These are phyloP conservation scores for Solanum pimpinellifolium DNA, from an alignment of 257 asterid genomes.

Conservation along the genomic window DNA sequence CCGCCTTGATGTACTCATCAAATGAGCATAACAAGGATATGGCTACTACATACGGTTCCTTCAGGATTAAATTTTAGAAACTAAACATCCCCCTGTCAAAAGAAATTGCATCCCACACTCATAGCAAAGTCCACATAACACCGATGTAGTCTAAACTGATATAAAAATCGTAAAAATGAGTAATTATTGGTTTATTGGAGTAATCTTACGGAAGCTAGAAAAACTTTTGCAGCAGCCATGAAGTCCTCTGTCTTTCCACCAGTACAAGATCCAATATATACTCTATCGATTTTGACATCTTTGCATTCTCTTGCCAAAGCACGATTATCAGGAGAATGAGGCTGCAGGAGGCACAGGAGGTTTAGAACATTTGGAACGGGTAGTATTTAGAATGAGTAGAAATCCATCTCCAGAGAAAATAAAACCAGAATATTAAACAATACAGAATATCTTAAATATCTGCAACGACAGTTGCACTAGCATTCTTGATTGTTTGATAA, in stretches of 20 bases:
- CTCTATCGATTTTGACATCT: constrained; percentile 92
- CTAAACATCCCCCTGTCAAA: neutral
- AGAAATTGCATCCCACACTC: neutral
- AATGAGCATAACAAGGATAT: neutral
- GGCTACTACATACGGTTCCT: neutral
- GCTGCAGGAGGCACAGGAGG: constrained; percentile 32
- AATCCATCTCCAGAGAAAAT: neutral
- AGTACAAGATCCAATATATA: constrained; percentile 94
- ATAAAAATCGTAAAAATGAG: neutral
- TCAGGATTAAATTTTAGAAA: neutral
- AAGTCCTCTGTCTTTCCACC: constrained; percentile 99
- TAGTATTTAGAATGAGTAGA: neutral
- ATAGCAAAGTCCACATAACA: neutral
- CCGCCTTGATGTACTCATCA: neutral
- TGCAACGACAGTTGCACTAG: neutral
- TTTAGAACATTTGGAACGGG: neutral
- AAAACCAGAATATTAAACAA: neutral
- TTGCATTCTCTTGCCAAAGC: constrained; percentile 98
- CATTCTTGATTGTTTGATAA: neutral
- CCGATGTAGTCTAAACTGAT: neutral
- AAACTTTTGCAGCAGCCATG: constrained; percentile 94
- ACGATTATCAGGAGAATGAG: constrained; percentile 98
- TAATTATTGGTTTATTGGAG: neutral
- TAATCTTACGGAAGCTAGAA: constrained; percentile 68
- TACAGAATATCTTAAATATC: neutral